Percentiles rank a stretch among this genome's conserved stretches.
phyloP scores from a whole-genome alignment of 768 basidiomycete species.

The Termitomyces titanicus region DNA sequence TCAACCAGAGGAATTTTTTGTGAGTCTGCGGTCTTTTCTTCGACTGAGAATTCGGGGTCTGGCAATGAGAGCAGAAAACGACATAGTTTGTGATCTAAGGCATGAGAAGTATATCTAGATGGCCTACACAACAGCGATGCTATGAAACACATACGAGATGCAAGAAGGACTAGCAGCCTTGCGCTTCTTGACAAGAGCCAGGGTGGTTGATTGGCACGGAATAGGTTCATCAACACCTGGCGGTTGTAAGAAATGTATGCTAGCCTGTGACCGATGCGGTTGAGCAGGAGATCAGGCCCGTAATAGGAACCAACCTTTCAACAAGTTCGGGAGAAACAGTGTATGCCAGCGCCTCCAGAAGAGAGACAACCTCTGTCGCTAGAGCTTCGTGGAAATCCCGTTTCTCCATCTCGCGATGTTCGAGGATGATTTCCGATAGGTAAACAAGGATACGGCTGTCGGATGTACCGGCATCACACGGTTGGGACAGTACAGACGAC shows the following conservation, averaged over 20 bases:
- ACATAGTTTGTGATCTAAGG: slow-evolving; percentile 38
- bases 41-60: slow-evolving; percentile 17
- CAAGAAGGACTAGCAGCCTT: slow-evolving; percentile 51
- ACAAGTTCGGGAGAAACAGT: slow-evolving; percentile 39
- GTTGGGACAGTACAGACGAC: slow-evolving; percentile 29
- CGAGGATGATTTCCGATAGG: slow-evolving; percentile 38
- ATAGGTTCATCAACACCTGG: slow-evolving; percentile 41
- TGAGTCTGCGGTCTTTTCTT: slow-evolving; percentile 19
- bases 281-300: not conserved
- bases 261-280: slow-evolving; percentile 8
- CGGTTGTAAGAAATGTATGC: slow-evolving; percentile 34
- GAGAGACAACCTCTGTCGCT: slow-evolving; percentile 36
- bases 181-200: slow-evolving; percentile 47
- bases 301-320: slow-evolving; percentile 27
- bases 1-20: slow-evolving; percentile 42
- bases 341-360: slow-evolving; percentile 56
- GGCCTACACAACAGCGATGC: not conserved
- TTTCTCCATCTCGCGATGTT: slow-evolving; percentile 33
- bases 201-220: slow-evolving; percentile 47
- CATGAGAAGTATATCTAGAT: slow-evolving; percentile 3
- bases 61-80: slow-evolving; percentile 39
- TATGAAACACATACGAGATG: slow-evolving; percentile 42
- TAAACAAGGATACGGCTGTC: slow-evolving; percentile 33
- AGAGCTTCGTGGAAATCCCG: slow-evolving; percentile 29
- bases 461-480: slow-evolving; percentile 18